Evolutionary conservation across 1,284 basidiomycete genomes (phyloP), one percentile per base, ranked within the genome.

Genomic region (Hypsizygus ulmarius): DNA sequence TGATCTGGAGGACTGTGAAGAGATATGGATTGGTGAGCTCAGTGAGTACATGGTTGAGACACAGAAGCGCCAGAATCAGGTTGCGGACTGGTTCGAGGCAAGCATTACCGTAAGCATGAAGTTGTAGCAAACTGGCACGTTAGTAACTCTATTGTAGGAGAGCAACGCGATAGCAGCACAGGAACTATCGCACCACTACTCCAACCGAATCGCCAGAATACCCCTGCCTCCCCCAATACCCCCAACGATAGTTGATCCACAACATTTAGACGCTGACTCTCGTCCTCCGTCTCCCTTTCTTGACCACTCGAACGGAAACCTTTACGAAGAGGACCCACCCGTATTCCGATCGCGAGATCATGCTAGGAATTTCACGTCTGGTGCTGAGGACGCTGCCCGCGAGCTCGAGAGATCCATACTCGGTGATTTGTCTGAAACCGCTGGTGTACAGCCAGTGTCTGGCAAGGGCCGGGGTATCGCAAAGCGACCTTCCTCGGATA

Each of bases 1-100:
- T 16, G 88, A 90, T 70, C 66, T 90, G 45, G 86, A 87, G 29
- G 88, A 89, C 52, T 87, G 81, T 55, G 77, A 79, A 55, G 88
- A 90, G 51, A 61, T 90, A 7, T 90, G 87, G 87, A 67, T 73
- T 43, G 72, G 70, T 27, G 87, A 87, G 56, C 71, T 90, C 11
- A 73, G 75, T 43, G 77, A 78, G 48, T 90, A 90, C 59, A 72
- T 80, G 45, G 60, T 82, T 28, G 82, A 88, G 59, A 87, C 84
- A 1, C 81, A 84, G 59, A 82, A 81, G 59, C 79, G 87, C 40
- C 78, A 81, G 63, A 78, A 77, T 39, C 80, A 86, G 55, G 77
- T 89, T 1, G 82, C 83, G 51, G 73, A 80, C 35, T 87, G 78
- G 73, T 90, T 88, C 57, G 81, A 84, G 60, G 68, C 77, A 45